phyloP scores from a whole-genome alignment of 768 basidiomycete species.

The Peribolospora baueri region DNA sequence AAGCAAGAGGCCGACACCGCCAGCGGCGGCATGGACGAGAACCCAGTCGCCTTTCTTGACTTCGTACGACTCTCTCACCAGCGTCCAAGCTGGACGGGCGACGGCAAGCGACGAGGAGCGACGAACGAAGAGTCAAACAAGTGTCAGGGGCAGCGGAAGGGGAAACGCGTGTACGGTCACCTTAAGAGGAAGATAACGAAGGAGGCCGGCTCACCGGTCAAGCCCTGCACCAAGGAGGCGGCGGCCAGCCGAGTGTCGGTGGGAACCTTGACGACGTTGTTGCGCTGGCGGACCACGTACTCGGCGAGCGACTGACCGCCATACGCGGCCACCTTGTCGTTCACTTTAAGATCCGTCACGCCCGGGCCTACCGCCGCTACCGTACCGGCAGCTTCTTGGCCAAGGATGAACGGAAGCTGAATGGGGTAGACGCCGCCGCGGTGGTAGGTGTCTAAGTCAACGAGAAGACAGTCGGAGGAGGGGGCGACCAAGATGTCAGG shows the following conservation, averaged over 20 bases:
- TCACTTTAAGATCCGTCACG: constrained; percentile 37
- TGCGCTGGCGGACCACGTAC: background rate
- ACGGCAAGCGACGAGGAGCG: no score
- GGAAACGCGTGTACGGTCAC: background rate
- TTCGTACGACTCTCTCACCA: constrained; percentile 61
- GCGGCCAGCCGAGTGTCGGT: constrained; percentile 40
- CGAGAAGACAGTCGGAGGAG: background rate
- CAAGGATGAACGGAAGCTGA: constrained; percentile 20
- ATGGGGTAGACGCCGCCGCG: constrained; percentile 29
- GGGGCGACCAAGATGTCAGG: background rate
- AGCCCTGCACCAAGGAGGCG: constrained; percentile 42
- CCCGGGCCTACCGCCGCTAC: constrained; percentile 44
- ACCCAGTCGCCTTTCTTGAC: constrained; percentile 31
- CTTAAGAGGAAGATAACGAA: background rate
- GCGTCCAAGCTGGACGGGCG: constrained; percentile 27
- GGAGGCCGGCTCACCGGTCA: constrained; percentile 27
- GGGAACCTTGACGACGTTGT: background rate
- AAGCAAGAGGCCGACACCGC: constrained; percentile 40
- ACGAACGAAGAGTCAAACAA: background rate
- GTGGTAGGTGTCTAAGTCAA: constrained; percentile 43
- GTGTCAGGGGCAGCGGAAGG: background rate
- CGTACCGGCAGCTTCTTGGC: constrained; percentile 53
- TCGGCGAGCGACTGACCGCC: background rate
- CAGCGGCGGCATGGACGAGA: constrained; percentile 64
- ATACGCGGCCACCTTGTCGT: constrained; percentile 37